Conservation (phyloP, 2,329 filamentous ascomycete genomes). For the Apiospora malaysiana region DNA sequence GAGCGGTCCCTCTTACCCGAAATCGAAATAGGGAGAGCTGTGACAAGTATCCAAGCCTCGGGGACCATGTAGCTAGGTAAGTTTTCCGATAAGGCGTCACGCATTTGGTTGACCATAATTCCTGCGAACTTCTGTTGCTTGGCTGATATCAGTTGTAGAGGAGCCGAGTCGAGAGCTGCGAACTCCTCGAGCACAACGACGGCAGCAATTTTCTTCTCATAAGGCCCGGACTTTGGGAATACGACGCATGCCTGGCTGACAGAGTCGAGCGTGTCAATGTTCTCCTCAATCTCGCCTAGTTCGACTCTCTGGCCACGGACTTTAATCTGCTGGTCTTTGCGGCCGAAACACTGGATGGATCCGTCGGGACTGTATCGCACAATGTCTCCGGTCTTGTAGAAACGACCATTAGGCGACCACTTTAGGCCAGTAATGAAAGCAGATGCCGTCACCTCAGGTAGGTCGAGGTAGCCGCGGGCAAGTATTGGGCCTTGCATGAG, state of each 20-base stretch:
- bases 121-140: conserved; percentile 5
- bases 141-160: conserved; percentile 18
- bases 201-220: conserved; percentile 14
- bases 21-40: neutral
- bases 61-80: conserved; percentile 20
- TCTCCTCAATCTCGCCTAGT: conserved; percentile 49
- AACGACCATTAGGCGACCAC: conserved; percentile 23
- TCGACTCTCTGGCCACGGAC: conserved; percentile 53
- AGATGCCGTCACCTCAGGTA: conserved; percentile 28
- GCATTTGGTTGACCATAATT: conserved; percentile 12
- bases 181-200: conserved; percentile 23
- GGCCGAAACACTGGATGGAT: conserved; percentile 35
- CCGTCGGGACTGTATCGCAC: conserved; percentile 38
- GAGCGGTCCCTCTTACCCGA: conserved; percentile 20
- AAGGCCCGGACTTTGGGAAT: conserved; percentile 22
- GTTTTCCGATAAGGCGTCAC: conserved; percentile 18
- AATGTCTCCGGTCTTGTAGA: conserved; percentile 30
- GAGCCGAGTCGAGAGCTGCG: neutral
- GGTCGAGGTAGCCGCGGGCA: conserved; percentile 39
- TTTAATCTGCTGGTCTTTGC: conserved; percentile 55
- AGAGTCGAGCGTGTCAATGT: neutral
- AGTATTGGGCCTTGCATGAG: conserved; percentile 26
- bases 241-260: conserved; percentile 21
- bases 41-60: neutral
- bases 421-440: conserved; percentile 33